Percentiles rank a stretch among this genome's conserved stretches.
Conservation (phyloP, 352 stramenopile species). For the Globisporangium cystogenes region DNA sequence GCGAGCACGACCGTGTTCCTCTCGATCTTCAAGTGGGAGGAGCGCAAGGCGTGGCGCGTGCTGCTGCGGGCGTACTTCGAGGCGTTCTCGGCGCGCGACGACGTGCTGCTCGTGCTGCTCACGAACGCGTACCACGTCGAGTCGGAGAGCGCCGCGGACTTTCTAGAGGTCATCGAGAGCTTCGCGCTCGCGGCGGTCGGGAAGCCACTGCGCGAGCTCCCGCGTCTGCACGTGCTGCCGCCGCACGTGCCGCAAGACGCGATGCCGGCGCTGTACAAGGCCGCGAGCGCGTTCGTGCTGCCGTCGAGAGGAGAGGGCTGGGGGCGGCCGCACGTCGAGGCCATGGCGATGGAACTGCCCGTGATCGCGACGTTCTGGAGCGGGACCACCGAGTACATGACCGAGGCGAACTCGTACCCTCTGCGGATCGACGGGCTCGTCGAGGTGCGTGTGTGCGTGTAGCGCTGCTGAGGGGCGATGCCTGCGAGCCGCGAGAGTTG, state of each 20-base stretch:
- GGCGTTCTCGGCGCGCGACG: conserved; percentile 47
- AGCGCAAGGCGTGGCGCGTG: conserved; percentile 88
- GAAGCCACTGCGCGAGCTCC: conserved; percentile 42
- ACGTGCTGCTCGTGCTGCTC: conserved; percentile 80
- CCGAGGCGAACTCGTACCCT: conserved; percentile 79
- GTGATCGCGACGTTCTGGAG: conserved; percentile 92
- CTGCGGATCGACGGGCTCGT: conserved; percentile 75
- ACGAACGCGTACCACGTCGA: conserved; percentile 84
- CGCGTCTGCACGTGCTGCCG: conserved; percentile 54
- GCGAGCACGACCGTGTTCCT: conserved; percentile 76
- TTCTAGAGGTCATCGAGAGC: conserved; percentile 42
- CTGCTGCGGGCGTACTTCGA: conserved; percentile 83
- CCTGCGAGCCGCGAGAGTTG: no score
- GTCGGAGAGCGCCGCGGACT: conserved; percentile 37
- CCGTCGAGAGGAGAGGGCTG: conserved; percentile 92
- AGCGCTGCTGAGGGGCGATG: no score
- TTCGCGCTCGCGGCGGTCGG: conserved; percentile 43
- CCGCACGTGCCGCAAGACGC: conserved; percentile 50
- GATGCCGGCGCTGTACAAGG: conserved; percentile 67
- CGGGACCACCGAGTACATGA: conserved; percentile 88
- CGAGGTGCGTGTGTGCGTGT: no score
- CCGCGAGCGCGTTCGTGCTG: conserved; percentile 83
- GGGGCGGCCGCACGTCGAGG: conserved; percentile 91
- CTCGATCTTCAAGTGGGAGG: conserved; percentile 94
- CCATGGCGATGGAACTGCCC: conserved; percentile 89